Evolutionary conservation across 768 basidiomycete genomes (phyloP).

Genomic region (Phaeotremella skinneri): DNA sequence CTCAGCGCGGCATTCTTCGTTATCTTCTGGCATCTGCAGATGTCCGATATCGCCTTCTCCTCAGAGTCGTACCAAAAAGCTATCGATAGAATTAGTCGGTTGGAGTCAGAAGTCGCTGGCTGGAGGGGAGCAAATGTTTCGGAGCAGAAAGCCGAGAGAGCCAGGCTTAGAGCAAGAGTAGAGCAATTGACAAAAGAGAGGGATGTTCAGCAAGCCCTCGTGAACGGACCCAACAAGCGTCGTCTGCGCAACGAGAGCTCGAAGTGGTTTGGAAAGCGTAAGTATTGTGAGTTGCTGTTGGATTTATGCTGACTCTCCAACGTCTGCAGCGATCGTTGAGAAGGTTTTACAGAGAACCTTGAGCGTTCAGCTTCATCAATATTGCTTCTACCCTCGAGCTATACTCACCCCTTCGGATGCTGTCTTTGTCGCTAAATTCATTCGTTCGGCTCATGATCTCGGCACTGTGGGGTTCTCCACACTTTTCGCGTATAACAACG

Average conservation of each 20-base stretch:
- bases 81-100: constrained; percentile 54
- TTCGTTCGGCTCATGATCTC: constrained; percentile 78
- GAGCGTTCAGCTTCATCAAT: constrained; percentile 58
- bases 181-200: constrained; percentile 33
- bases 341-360: constrained; percentile 22
- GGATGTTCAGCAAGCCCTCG: constrained; percentile 32
- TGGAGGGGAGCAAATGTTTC: constrained; percentile 22
- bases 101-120: constrained; percentile 30
- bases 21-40: constrained; percentile 95
- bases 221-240: constrained; percentile 26
- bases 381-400: constrained; percentile 89
- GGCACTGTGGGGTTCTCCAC: constrained; percentile 90
- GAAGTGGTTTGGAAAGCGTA: constrained; percentile 47
- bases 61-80: constrained; percentile 75
- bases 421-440: constrained; percentile 85
- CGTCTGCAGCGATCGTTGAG: constrained; percentile 24
- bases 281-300: constrained; percentile 5
- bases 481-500: constrained; percentile 78
- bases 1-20: constrained; percentile 83
- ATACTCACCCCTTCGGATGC: constrained; percentile 96
- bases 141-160: constrained; percentile 31
- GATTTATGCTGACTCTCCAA: background rate
- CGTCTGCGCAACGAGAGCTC: constrained; percentile 34
- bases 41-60: constrained; percentile 82
- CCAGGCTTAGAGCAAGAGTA: constrained; percentile 28